Conservation (phyloP, 1,284 basidiomycete genomes). For the Pascua sp. region DNA sequence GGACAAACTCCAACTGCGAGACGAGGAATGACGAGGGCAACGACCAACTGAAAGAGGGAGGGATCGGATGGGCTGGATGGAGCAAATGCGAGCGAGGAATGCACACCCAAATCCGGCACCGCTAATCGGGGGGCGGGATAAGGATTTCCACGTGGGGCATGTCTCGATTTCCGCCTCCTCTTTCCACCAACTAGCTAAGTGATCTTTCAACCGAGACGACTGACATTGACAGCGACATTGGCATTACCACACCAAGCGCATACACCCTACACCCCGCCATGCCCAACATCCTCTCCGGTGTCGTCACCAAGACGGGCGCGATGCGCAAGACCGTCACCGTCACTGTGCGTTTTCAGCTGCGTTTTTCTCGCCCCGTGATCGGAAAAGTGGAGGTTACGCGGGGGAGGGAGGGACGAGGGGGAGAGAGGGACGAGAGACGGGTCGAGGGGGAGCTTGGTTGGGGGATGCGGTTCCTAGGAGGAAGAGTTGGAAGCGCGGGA, state of each 20-base stretch:
- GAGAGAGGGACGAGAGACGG: too few relatives aligned
- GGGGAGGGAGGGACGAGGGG: too few relatives aligned
- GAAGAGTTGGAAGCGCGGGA: too few relatives aligned
- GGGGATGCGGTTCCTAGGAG: too few relatives aligned
- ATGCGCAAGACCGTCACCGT: conserved; percentile 45
- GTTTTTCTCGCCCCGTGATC: too few relatives aligned
- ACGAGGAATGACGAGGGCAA: neutral
- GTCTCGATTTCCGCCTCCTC: neutral
- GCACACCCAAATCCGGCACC: neutral
- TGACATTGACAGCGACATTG: neutral
- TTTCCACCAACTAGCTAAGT: neutral
- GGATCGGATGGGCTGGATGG: too few relatives aligned
- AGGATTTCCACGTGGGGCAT: neutral
- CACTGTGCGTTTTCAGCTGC: conserved; percentile 19
- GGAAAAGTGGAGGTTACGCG: too few relatives aligned
- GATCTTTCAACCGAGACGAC: too few relatives aligned
- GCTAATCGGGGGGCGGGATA: neutral
- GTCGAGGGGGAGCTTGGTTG: too few relatives aligned
- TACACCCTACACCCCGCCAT: conserved; percentile 8
- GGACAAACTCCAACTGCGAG: neutral
- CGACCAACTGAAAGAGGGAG: too few relatives aligned
- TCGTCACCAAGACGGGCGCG: conserved; percentile 39
- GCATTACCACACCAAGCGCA: neutral
- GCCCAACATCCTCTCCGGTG: conserved; percentile 32
- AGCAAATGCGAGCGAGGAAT: too few relatives aligned